A percentile compares a stretch with the other conserved stretches of the same genome.
Conservation (phyloP, 2,329 filamentous ascomycete species). For the Alternaria sp. region DNA sequence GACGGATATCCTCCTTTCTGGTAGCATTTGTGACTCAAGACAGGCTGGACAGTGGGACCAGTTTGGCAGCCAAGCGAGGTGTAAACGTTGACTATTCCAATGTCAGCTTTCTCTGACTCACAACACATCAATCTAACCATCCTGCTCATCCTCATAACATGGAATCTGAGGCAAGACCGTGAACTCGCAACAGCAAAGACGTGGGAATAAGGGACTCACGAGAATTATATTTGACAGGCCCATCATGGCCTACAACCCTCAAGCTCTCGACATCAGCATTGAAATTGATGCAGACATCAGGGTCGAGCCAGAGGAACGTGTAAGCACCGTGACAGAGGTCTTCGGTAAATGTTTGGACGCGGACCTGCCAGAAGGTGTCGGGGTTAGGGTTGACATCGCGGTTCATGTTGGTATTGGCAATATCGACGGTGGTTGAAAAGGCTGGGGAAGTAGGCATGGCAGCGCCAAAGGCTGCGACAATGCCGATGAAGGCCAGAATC, state of each 20-base stretch:
- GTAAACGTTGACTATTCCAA: not conserved
- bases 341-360: not conserved
- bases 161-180: accelerated
- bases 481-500: not conserved
- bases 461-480: not conserved
- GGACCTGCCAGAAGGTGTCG: not conserved
- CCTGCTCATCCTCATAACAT: accelerated
- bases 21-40: not conserved
- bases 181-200: not conserved
- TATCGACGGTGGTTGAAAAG: not conserved
- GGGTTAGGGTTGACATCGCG: not conserved
- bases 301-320: not conserved
- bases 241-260: not conserved
- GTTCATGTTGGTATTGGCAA: not conserved
- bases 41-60: not conserved
- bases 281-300: not conserved
- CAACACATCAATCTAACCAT: not conserved
- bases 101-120: not conserved
- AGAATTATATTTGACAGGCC: not conserved
- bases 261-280: not conserved
- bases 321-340: not conserved
- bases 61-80: not conserved
- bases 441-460: not conserved
- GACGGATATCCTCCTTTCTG: not conserved
- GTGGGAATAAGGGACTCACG: not conserved